These are phyloP conservation scores for Thalia dealbata DNA, from an alignment of 176 grass and related monocot genomes.

Conservation along the genomic window DNA sequence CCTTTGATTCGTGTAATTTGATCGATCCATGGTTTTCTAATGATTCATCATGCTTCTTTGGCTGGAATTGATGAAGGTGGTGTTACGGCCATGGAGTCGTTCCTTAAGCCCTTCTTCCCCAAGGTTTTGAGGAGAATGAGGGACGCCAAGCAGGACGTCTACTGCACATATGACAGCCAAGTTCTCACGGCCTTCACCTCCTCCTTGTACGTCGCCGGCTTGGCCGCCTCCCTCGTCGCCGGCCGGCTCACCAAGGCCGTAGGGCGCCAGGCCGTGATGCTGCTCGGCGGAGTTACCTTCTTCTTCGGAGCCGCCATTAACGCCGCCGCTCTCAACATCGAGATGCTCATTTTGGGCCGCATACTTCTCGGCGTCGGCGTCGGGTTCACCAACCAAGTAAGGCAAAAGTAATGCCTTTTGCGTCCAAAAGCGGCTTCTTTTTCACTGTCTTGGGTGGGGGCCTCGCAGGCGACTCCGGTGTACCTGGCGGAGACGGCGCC, in stretches of 20 bases:
- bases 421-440: background rate
- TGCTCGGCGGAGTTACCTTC: constrained; percentile 58
- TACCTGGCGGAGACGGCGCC: constrained; percentile 82
- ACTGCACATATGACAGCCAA: constrained; percentile 70
- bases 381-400: constrained; percentile 83
- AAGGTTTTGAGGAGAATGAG: constrained; percentile 36
- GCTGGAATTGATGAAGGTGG: constrained; percentile 28
- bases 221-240: constrained; percentile 46
- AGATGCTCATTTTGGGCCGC: constrained; percentile 75
- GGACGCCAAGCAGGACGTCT: constrained; percentile 31
- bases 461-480: constrained; percentile 41
- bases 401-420: background rate
- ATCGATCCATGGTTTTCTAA: background rate
- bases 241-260: constrained; percentile 46
- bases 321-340: constrained; percentile 46
- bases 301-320: constrained; percentile 49
- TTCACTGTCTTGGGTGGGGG: background rate
- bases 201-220: constrained; percentile 63
- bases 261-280: constrained; percentile 52
- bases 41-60: background rate
- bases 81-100: constrained; percentile 59
- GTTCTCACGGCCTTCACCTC: constrained; percentile 72
- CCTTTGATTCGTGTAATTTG: background rate
- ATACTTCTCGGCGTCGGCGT: constrained; percentile 74
- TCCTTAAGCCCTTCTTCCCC: constrained; percentile 57